These are phyloP conservation scores for Sporisorium iseilematis-ciliati DNA, from an alignment of 1,284 basidiomycete species.

Conservation along the genomic window DNA sequence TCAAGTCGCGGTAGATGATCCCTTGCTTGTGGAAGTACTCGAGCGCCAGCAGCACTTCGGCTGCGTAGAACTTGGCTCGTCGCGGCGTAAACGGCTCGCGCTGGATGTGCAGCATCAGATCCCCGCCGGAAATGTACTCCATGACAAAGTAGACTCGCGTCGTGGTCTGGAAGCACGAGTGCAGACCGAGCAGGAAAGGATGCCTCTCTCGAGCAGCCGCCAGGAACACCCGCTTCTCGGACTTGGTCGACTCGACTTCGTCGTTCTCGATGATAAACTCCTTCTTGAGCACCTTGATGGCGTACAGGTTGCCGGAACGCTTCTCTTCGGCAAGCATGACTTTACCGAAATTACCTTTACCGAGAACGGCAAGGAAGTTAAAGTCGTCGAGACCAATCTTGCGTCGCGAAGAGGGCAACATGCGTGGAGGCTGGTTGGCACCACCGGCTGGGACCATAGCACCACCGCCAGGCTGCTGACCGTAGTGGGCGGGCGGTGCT, in stretches of 20 bases:
- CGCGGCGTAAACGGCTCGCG: constrained; percentile 83
- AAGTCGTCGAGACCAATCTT: constrained; percentile 98
- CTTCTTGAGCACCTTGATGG: constrained; percentile 99
- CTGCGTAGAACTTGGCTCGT: constrained; percentile 96
- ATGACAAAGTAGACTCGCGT: constrained; percentile 91
- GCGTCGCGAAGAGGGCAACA: constrained; percentile 73
- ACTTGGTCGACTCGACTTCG: constrained; percentile 99
- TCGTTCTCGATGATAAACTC: constrained; percentile 99
- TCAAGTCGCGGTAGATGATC: constrained; percentile 88
- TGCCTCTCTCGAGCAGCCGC: constrained; percentile 95
- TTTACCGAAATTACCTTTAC: constrained; percentile 99
- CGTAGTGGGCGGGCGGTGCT: constrained; percentile 15
- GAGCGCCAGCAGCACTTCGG: constrained; percentile 94
- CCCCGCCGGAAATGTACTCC: constrained; percentile 81
- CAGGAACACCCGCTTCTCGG: constrained; percentile 97
- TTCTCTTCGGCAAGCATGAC: constrained; percentile 99
- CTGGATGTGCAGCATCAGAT: constrained; percentile 85
- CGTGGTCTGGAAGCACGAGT: constrained; percentile 99
- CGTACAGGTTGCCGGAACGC: constrained; percentile 85
- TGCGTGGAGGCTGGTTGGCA: constrained; percentile 31
- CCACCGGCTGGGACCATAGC: constrained; percentile 16
- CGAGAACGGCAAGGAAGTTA: constrained; percentile 97
- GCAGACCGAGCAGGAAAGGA: constrained; percentile 94
- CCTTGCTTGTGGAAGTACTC: constrained; percentile 99
- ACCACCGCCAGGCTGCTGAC: constrained; percentile 15